Conservation (phyloP, 1,284 basidiomycete genomes). For the Tilletia caries region DNA sequence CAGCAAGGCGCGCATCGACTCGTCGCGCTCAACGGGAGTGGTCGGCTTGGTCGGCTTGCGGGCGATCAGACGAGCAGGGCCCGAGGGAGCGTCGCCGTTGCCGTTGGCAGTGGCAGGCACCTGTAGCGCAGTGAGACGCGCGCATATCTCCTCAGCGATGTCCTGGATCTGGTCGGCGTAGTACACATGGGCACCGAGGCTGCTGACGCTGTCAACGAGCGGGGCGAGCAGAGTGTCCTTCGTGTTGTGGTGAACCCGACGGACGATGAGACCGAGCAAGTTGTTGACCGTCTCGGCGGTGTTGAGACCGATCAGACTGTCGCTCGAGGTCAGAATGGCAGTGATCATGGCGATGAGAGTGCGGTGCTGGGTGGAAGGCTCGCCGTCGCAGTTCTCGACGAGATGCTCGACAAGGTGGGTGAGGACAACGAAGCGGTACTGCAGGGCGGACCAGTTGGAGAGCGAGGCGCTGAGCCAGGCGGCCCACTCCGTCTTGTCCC, state of each 20-base stretch:
- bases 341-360: conserved; percentile 77
- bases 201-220: conserved; percentile 75
- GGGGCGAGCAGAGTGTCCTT: conserved; percentile 69
- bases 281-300: conserved; percentile 76
- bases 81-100: not conserved
- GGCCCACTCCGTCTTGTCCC: conserved; percentile 72
- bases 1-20: conserved; percentile 13
- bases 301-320: conserved; percentile 80
- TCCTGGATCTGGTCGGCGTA: conserved; percentile 96
- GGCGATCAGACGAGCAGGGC: conserved; percentile 25
- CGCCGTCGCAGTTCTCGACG: conserved; percentile 65
- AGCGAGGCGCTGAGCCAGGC: conserved; percentile 76
- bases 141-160: conserved; percentile 77
- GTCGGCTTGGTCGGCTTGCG: conserved; percentile 27
- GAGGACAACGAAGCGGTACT: conserved; percentile 86
- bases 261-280: conserved; percentile 66
- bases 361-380: conserved; percentile 63
- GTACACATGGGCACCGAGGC: conserved; percentile 83
- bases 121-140: conserved; percentile 70
- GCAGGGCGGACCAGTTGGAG: conserved; percentile 80
- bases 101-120: conserved; percentile 54
- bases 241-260: conserved; percentile 65
- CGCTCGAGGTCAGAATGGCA: conserved; percentile 73
- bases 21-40: conserved; percentile 11
- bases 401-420: conserved; percentile 79